Percentiles rank a stretch among this genome's conserved stretches.
These are phyloP conservation scores for Nakataea oryzae DNA, from an alignment of 2,329 filamentous ascomycete genomes.

Conservation along the genomic window DNA sequence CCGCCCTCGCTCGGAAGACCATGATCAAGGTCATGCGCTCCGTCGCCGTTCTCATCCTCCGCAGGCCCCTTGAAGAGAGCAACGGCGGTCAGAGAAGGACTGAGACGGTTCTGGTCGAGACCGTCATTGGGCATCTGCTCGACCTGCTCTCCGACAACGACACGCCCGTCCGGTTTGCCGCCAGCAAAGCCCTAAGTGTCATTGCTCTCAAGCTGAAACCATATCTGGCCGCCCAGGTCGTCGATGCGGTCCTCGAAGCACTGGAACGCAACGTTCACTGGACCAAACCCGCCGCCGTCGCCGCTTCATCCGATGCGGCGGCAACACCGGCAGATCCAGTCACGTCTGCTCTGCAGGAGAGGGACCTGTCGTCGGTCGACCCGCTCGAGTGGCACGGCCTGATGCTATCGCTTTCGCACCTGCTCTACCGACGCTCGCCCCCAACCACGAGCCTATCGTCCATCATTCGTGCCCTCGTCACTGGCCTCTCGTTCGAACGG, in stretches of 20 bases:
- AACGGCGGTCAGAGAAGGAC: conserved; percentile 12
- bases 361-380: conserved; percentile 66
- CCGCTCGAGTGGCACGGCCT: conserved; percentile 86
- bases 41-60: conserved; percentile 55
- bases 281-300: conserved; percentile 24
- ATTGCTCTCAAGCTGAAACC: conserved; percentile 70
- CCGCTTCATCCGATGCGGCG: not conserved
- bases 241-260: conserved; percentile 73
- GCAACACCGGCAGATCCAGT: conserved; percentile 3
- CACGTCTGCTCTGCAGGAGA: conserved; percentile 21
- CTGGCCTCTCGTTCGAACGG: conserved; percentile 82
- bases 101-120: conserved; percentile 55
- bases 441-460: conserved; percentile 59
- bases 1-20: conserved; percentile 71
- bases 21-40: conserved; percentile 78
- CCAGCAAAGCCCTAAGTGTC: conserved; percentile 85
- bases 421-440: conserved; percentile 76
- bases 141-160: conserved; percentile 75
- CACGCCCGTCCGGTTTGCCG: conserved; percentile 79
- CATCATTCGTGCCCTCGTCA: conserved; percentile 66
- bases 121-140: conserved; percentile 71
- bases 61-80: conserved; percentile 32
- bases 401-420: conserved; percentile 75
- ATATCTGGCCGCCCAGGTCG: conserved; percentile 76
- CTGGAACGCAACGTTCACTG: conserved; percentile 49